Evolutionary conservation across 129 eudicot genomes (phyloP).

Genomic region (carrot (Daucus carota)): DNA sequence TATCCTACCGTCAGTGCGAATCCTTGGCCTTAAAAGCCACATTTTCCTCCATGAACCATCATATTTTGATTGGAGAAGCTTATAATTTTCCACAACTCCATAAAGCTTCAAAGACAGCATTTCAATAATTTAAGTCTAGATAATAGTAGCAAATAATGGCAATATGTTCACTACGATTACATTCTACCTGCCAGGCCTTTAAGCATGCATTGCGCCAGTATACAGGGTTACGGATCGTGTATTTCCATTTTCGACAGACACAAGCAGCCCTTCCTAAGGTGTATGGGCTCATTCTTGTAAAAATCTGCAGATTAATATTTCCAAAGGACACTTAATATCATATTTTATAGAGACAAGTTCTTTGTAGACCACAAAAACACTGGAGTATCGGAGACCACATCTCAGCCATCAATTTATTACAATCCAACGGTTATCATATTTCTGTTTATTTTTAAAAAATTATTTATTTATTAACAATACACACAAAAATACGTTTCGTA

Average conservation of each 20-base stretch:
- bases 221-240: conserved; percentile 80
- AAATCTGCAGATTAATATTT: conserved; percentile 42
- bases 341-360: background rate
- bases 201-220: conserved; percentile 96
- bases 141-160: background rate
- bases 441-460: too few relatives aligned
- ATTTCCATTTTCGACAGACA: conserved; percentile 96
- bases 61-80: conserved; percentile 68
- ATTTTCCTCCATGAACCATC: conserved; percentile 97
- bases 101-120: conserved; percentile 33
- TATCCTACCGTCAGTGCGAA: conserved; percentile 77
- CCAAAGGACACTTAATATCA: background rate
- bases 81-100: conserved; percentile 74
- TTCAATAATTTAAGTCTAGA: background rate
- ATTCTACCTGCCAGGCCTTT: conserved; percentile 85
- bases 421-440: too few relatives aligned
- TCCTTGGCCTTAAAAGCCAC: conserved; percentile 94
- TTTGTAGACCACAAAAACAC: too few relatives aligned
- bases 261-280: conserved; percentile 86
- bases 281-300: conserved; percentile 79
- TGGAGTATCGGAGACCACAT: too few relatives aligned
- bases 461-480: too few relatives aligned
- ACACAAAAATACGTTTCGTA: too few relatives aligned
- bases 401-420: too few relatives aligned
- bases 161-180: conserved; percentile 4